phyloP scores from a whole-genome alignment of 768 basidiomycete species.

The Lentinula sp. region DNA sequence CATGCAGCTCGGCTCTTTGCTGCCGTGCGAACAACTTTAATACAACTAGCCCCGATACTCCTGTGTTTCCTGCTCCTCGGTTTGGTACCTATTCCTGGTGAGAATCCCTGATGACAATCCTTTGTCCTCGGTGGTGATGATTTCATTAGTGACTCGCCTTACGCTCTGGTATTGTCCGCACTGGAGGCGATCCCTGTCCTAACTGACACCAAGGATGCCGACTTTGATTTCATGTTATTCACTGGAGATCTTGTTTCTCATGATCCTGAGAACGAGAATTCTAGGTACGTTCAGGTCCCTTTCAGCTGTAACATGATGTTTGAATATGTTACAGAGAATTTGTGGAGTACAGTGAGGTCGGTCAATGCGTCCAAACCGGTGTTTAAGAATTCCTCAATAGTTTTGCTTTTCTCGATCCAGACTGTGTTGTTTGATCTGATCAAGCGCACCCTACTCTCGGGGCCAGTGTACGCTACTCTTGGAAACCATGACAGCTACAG shows the following conservation, averaged over 20 bases:
- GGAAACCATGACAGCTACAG: constrained; percentile 78
- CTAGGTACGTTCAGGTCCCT: constrained; percentile 33
- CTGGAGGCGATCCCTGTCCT: constrained; percentile 64
- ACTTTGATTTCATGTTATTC: constrained; percentile 61
- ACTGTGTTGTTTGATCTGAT: constrained; percentile 62
- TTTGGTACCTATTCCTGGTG: constrained; percentile 63
- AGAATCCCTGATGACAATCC: background rate
- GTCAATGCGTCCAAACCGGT: background rate
- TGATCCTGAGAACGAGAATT: constrained; percentile 59
- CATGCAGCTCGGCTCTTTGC: constrained; percentile 63
- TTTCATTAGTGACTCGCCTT: constrained; percentile 50
- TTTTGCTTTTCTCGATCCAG: constrained; percentile 20
- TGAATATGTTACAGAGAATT: constrained; percentile 37
- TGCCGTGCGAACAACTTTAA: constrained; percentile 56
- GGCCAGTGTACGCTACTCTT: constrained; percentile 69
- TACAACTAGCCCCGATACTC: constrained; percentile 37
- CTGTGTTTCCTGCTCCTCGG: constrained; percentile 57
- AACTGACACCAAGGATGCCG: constrained; percentile 50
- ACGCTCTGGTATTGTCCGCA: constrained; percentile 51
- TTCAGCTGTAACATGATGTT: background rate
- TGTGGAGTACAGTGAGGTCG: constrained; percentile 57
- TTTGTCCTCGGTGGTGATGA: background rate
- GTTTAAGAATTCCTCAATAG: background rate
- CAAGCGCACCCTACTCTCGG: constrained; percentile 52
- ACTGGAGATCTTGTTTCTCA: constrained; percentile 76